Conservation (phyloP, 2,329 filamentous ascomycete species). For the Penicillium sp. region DNA sequence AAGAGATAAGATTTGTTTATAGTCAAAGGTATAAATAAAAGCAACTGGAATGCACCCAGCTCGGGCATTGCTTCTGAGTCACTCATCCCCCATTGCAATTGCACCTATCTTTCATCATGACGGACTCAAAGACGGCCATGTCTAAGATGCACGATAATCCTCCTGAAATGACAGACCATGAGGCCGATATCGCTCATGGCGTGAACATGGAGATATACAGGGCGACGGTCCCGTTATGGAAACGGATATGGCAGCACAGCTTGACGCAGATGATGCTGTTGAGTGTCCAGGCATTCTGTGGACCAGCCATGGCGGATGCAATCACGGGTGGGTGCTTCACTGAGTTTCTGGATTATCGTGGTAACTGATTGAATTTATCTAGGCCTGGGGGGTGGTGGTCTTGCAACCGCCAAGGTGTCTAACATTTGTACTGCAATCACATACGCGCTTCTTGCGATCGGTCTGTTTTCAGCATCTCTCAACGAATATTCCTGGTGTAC, state of each 20-base stretch:
- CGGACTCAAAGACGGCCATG: slow-evolving; percentile 2
- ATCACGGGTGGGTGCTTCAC: slow-evolving; percentile 32
- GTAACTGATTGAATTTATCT: neutral
- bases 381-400: slow-evolving; percentile 46
- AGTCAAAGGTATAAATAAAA: slow-evolving; percentile 1
- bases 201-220: slow-evolving; percentile 33
- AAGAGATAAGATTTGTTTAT: slow-evolving; percentile 3
- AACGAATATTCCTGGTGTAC: neutral
- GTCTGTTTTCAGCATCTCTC: slow-evolving; percentile 13
- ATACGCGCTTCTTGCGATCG: slow-evolving; percentile 31
- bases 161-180: slow-evolving; percentile 10
- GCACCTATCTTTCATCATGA: neutral
- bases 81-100: neutral
- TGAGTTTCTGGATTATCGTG: neutral
- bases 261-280: slow-evolving; percentile 51
- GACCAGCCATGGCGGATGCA: slow-evolving; percentile 43
- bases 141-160: neutral
- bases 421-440: slow-evolving; percentile 40
- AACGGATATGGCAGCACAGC: slow-evolving; percentile 47
- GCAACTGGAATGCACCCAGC: neutral
- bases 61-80: neutral
- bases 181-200: slow-evolving; percentile 18
- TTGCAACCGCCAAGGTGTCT: slow-evolving; percentile 46
- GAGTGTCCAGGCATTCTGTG: slow-evolving; percentile 48
- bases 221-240: slow-evolving; percentile 41